Evolutionary conservation across 306 rosid genomes (phyloP).

Genomic region (Biancaea sappan): DNA sequence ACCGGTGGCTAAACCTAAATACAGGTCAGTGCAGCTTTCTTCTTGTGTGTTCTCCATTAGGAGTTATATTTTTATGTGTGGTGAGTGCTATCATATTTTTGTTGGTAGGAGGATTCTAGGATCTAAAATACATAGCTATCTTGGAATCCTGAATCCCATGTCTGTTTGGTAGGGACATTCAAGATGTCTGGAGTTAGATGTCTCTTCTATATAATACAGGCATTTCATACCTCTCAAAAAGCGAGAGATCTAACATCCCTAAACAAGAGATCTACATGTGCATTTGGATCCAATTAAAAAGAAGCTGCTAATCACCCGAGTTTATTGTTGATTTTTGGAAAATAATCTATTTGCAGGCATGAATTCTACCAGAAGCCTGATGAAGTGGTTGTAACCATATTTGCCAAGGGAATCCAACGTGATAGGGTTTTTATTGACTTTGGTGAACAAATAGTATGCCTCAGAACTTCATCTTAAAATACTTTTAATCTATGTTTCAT

Average conservation of each 20-base stretch:
- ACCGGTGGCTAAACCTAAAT: conserved; percentile 57
- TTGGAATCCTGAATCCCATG: not conserved
- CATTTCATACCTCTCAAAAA: not conserved
- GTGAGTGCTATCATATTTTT: not conserved
- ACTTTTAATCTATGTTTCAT: conserved; percentile 5
- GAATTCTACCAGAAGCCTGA: conserved; percentile 76
- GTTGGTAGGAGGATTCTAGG: not conserved
- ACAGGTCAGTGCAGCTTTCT: conserved; percentile 52
- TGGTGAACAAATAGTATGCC: conserved; percentile 82
- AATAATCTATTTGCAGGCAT: conserved; percentile 53
- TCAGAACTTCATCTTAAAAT: not conserved
- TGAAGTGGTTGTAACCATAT: conserved; percentile 69
- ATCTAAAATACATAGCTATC: not conserved
- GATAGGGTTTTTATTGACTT: conserved; percentile 54
- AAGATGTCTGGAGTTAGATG: not conserved
- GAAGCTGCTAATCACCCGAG: not conserved
- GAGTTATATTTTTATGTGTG: not conserved
- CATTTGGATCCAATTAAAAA: conserved; percentile 5
- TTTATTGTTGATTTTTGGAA: conserved; percentile 18
- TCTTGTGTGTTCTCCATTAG: not conserved
- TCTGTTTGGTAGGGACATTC: not conserved
- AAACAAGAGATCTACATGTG: not conserved
- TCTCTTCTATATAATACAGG: not conserved
- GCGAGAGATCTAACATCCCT: not conserved
- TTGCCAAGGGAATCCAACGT: conserved; percentile 67